Evolutionary conservation across 768 basidiomycete species (phyloP), one percentile per base, ranked within the genome.

Genomic region (Suillus weaverae): DNA sequence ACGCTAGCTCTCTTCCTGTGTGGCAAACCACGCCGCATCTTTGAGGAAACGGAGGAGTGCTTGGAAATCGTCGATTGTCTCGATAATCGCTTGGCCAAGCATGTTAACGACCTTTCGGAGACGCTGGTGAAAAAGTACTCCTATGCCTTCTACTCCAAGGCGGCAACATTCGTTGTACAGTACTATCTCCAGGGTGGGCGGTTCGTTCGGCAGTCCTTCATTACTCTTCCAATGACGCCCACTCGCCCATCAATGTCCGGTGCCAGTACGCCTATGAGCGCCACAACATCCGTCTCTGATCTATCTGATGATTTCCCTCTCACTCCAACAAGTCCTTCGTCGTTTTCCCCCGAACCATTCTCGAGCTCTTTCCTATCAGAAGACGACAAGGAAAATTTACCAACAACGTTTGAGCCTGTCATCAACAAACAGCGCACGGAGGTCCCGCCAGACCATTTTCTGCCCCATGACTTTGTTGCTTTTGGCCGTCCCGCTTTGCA

Each of bases 91-190:
- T 85, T 99, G 71, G 86, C 91, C 35, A 90, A 90, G 74, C 88
- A 94, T 73, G 90, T 97, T 80, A 92, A 95, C 72, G 91, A 93
- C 68, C 85, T 99, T 38, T 98, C 97, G 14, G 92, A 97, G 77
- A 95, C 92, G n/a, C 82, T 98, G 72, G 88, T 98, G 74, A 95
- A 96, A 82, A 99, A 99, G 81, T 98, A 99, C 80, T 96, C 96
- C 6, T 95, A 94, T 71, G 90, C 90, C 50, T 97, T 96, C 80
- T 99, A 97, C 80, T 95, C 94, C 57, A 96, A 95, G 79, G 94
- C 95, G 1, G 95, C 97, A 30, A 94, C 91, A 30, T 88, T 94
- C 74, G 94, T 95, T 66, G 89, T 95, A 41, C 94, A 98, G 75
- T 95, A 89, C 79, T 99, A 99, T 75, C 88, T 98, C 57, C 87